These are phyloP conservation scores for Quercus phellos DNA, from an alignment of 331 rosid genomes.

Conservation along the genomic window DNA sequence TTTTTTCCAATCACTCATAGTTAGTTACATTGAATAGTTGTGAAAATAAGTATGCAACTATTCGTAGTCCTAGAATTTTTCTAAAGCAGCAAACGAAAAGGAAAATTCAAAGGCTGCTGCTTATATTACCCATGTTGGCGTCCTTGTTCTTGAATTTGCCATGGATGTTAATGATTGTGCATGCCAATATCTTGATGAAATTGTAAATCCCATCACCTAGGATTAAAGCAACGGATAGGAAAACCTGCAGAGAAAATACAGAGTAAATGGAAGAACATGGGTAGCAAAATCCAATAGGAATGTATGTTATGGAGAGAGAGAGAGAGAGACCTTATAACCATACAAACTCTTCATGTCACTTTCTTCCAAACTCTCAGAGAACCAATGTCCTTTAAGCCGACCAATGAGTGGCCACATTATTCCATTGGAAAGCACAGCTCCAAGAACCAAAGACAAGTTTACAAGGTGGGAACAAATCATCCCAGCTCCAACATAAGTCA, in stretches of 20 bases:
- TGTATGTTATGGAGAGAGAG: not conserved
- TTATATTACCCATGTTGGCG: conserved; percentile 26
- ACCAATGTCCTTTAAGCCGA: conserved; percentile 64
- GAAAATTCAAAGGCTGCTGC: too few species aligned
- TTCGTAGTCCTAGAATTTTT: too few species aligned
- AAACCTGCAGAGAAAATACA: conserved; percentile 41
- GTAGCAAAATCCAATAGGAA: not conserved
- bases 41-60: too few species aligned
- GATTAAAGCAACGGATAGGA: conserved; percentile 70
- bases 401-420: conserved; percentile 76
- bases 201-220: conserved; percentile 83
- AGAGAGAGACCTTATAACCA: conserved; percentile 62
- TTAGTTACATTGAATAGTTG: too few species aligned
- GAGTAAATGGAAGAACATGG: not conserved
- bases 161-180: conserved; percentile 36
- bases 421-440: conserved; percentile 72
- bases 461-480: conserved; percentile 87
- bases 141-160: conserved; percentile 34
- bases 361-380: conserved; percentile 54
- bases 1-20: too few species aligned
- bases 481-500: conserved; percentile 84
- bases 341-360: conserved; percentile 75
- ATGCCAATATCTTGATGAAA: conserved; percentile 56
- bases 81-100: too few species aligned
- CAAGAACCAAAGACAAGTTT: conserved; percentile 75